phyloP scores from a whole-genome alignment of 2,329 filamentous ascomycete genomes.

The Penicillium sp. region DNA sequence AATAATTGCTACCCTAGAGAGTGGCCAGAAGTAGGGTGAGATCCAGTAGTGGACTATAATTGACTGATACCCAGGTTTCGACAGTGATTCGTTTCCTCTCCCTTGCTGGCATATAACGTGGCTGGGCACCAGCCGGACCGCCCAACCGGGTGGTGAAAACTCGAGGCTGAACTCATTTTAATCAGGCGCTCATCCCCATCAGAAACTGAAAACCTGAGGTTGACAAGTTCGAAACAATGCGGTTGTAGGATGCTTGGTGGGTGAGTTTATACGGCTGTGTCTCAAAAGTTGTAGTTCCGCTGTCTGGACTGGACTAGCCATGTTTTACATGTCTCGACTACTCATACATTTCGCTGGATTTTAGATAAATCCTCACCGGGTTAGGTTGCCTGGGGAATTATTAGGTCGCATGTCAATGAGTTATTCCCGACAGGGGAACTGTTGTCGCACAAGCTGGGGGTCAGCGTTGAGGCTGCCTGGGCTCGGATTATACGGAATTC shows the following conservation, averaged over 20 bases:
- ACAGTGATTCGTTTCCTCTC: constrained; percentile 3
- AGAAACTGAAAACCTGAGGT: not conserved
- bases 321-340: not conserved
- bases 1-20: constrained; percentile 12
- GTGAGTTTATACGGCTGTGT: not conserved
- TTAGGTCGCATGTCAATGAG: not conserved
- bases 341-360: no score
- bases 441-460: no score
- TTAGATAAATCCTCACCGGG: no score
- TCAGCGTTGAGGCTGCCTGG: no score
- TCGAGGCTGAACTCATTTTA: constrained; percentile 7
- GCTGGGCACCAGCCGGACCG: constrained; percentile 12
- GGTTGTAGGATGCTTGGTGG: no score
- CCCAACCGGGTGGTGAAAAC: constrained; percentile 12
- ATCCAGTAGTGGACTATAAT: not conserved
- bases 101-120: constrained; percentile 20
- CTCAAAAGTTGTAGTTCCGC: not conserved
- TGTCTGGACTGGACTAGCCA: not conserved
- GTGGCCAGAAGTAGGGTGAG: constrained; percentile 2
- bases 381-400: not conserved
- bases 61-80: not conserved
- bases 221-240: not conserved
- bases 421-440: not conserved
- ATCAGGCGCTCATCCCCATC: not conserved
- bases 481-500: no score